Conservation (phyloP, 2,329 filamentous ascomycete genomes). For the Aspergillus fischeri region DNA sequence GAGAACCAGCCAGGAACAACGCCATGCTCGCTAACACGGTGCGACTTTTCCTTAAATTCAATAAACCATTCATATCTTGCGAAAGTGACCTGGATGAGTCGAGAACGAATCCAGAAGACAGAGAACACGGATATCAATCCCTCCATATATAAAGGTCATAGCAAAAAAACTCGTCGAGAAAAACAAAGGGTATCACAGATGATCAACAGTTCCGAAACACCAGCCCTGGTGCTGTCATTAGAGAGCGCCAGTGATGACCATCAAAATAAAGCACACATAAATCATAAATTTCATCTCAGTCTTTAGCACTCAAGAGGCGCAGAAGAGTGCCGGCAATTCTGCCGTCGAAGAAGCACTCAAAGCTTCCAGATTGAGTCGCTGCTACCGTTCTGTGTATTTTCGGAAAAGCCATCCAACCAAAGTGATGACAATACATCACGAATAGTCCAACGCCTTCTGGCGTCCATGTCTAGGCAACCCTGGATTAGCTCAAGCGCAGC, state of each 20-base stretch:
- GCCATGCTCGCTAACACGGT: not conserved
- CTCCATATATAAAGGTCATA: conserved; percentile 3
- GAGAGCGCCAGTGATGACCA: conserved; percentile 17
- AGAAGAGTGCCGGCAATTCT: not conserved
- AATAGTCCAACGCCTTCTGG: conserved; percentile 54
- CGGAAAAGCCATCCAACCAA: conserved; percentile 49
- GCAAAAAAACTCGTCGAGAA: not conserved
- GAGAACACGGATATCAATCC: not conserved
- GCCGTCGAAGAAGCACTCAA: conserved; percentile 15
- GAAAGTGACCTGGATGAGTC: not conserved
- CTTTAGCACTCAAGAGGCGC: not conserved
- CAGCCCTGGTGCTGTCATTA: conserved; percentile 17
- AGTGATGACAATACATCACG: conserved; percentile 51
- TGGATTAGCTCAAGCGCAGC: conserved; percentile 54
- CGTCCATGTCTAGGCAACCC: conserved; percentile 57
- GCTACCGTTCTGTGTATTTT: conserved; percentile 28
- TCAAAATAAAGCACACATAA: conserved; percentile 5
- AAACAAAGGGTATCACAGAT: conserved; percentile 31
- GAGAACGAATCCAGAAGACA: not conserved
- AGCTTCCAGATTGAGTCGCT: conserved; percentile 35
- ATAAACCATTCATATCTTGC: not conserved
- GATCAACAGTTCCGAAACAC: conserved; percentile 19
- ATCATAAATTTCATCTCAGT: conserved; percentile 3
- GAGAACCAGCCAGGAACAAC: not conserved
- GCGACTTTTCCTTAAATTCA: not conserved